A percentile compares a stretch with the other conserved stretches of the same genome.
These are phyloP conservation scores for Trebouxia sp. DNA, from an alignment of 139 green algal species.

Conservation along the genomic window DNA sequence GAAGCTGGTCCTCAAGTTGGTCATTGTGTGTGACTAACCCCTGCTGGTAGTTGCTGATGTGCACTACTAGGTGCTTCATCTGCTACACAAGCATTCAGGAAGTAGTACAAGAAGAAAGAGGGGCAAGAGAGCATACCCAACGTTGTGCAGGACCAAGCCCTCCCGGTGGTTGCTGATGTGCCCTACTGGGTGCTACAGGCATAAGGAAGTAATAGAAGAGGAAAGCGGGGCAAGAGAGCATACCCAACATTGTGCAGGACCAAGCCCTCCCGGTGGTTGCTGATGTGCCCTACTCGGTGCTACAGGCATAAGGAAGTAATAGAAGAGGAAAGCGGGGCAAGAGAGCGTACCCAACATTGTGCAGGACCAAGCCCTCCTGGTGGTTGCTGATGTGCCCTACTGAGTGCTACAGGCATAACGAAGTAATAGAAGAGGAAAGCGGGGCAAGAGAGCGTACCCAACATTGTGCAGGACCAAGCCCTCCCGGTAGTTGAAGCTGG, in stretches of 20 bases:
- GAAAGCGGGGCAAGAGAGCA: background rate
- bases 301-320: too few relatives aligned
- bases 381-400: constrained; percentile 84
- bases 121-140: constrained; percentile 31
- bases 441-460: background rate
- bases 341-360: constrained; percentile 52
- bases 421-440: too few relatives aligned
- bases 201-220: too few relatives aligned
- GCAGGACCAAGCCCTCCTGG: constrained; percentile 86
- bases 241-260: constrained; percentile 74
- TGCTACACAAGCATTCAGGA: too few relatives aligned
- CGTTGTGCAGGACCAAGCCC: constrained; percentile 84
- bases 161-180: constrained; percentile 87
- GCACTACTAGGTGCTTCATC: constrained; percentile 79
- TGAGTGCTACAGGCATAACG: constrained; percentile 87
- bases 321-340: too few relatives aligned
- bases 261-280: constrained; percentile 86
- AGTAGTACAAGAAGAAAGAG: too few relatives aligned
- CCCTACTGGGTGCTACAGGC: constrained; percentile 83
- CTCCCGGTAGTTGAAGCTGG: constrained; percentile 89
- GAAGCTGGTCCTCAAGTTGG: constrained; percentile 83
- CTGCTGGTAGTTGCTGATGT: constrained; percentile 87
- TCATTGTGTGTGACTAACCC: constrained; percentile 90
- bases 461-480: constrained; percentile 87
- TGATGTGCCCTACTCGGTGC: constrained; percentile 83